These are phyloP conservation scores for Coemansia sp. DNA, from an alignment of 192 early-diverging fungal genomes.

Conservation along the genomic window DNA sequence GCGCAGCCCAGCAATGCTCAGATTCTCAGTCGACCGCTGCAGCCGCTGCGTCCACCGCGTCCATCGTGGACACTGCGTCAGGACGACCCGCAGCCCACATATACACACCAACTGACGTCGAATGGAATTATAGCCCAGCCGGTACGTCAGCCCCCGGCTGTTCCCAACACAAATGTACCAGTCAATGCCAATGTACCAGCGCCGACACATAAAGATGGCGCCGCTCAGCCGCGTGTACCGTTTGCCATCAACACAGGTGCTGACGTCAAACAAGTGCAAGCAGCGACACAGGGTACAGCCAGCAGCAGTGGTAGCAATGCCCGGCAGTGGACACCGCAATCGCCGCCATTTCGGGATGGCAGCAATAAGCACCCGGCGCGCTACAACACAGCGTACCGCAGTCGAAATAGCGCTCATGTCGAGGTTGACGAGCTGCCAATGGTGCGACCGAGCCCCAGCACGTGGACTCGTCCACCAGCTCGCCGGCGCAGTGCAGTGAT, in stretches of 20 bases:
- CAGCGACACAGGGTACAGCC: not conserved
- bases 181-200: not conserved
- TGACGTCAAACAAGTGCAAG: not conserved
- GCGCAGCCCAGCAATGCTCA: conserved; percentile 15
- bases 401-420: conserved; percentile 45
- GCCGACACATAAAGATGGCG: not conserved
- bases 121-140: conserved; percentile 37
- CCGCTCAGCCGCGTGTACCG: conserved; percentile 21
- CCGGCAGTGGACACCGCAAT: conserved; percentile 9
- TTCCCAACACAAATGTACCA: no score
- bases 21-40: conserved; percentile 38
- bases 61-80: conserved; percentile 50
- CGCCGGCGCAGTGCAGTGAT: conserved; percentile 40
- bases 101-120: conserved; percentile 27
- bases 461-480: not conserved
- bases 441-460: conserved; percentile 20
- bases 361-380: conserved; percentile 21
- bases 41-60: conserved; percentile 41
- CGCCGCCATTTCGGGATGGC: conserved; percentile 17
- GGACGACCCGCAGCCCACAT: conserved; percentile 41
- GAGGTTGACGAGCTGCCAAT: conserved; percentile 47
- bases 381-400: conserved; percentile 34
- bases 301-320: conserved; percentile 4
- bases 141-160: not conserved
- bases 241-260: conserved; percentile 35